phyloP scores from a whole-genome alignment of 768 basidiomycete species.

The Termitomyces sp. region DNA sequence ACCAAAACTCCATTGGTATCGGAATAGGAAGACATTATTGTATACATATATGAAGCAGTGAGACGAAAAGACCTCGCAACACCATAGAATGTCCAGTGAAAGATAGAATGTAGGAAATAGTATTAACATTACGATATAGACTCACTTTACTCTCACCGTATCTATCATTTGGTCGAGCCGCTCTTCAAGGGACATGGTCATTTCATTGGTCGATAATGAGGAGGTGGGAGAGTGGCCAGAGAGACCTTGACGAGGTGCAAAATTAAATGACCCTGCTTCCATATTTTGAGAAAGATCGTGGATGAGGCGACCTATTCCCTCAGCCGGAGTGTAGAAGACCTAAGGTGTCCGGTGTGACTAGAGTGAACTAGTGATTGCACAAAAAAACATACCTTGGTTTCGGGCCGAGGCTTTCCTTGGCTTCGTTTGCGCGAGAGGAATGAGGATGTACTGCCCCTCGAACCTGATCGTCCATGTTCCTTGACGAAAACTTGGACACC shows the following conservation, averaged over 20 bases:
- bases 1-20: slow-evolving; percentile 21
- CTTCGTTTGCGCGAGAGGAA: slow-evolving; percentile 60
- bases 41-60: slow-evolving; percentile 21
- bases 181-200: slow-evolving; percentile 73
- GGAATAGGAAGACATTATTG: slow-evolving; percentile 19
- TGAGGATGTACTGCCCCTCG: slow-evolving; percentile 64
- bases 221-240: slow-evolving; percentile 56
- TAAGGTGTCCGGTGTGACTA: slow-evolving; percentile 30
- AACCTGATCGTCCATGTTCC: slow-evolving; percentile 65
- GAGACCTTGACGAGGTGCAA: slow-evolving; percentile 29
- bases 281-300: slow-evolving; percentile 78
- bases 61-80: slow-evolving; percentile 16
- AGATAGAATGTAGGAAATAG: slow-evolving; percentile 19
- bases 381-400: slow-evolving; percentile 67
- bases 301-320: slow-evolving; percentile 80
- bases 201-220: slow-evolving; percentile 61
- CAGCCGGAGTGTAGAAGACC: slow-evolving; percentile 74
- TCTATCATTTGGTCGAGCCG: slow-evolving; percentile 70
- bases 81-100: slow-evolving; percentile 14
- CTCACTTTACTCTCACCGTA: slow-evolving; percentile 29
- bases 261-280: slow-evolving; percentile 84
- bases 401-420: slow-evolving; percentile 61
- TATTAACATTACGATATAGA: slow-evolving; percentile 16
- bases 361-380: slow-evolving; percentile 17
- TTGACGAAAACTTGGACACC: slow-evolving; percentile 73